Percentiles rank a stretch among this genome's conserved stretches.
phyloP scores from a whole-genome alignment of 306 rosid species.

The Pachyrhizus erosus region DNA sequence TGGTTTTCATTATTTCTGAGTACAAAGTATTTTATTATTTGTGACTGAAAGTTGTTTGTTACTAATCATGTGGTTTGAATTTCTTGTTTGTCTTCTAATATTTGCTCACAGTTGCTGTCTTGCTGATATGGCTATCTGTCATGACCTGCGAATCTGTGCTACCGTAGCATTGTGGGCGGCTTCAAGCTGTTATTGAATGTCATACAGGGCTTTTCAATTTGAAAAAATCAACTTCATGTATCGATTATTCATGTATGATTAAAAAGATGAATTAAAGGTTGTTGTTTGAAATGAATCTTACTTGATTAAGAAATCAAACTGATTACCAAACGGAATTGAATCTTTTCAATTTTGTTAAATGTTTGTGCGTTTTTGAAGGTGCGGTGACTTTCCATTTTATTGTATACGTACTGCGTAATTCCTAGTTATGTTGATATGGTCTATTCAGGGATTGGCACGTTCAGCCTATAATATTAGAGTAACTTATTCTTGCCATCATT shows the following conservation, averaged over 20 bases:
- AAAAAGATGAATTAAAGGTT: not conserved
- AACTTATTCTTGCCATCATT: not conserved
- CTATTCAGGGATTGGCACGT: not conserved
- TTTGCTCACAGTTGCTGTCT: not conserved
- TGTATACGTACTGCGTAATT: not conserved
- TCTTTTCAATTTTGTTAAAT: not conserved
- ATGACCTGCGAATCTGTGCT: not conserved
- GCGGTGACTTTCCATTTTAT: not conserved
- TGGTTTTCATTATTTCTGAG: constrained; percentile 6
- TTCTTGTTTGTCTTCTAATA: not conserved
- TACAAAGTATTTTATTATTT: constrained; percentile 11
- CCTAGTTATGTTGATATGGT: not conserved
- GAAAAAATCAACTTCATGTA: not conserved
- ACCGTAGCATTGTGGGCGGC: not conserved
- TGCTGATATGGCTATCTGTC: constrained; percentile 6
- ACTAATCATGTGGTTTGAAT: not conserved
- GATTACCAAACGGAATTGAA: not conserved
- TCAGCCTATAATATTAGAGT: not conserved
- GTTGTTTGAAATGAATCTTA: not conserved
- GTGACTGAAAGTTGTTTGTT: not conserved
- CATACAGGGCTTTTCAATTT: not conserved
- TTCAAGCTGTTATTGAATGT: constrained; percentile 11
- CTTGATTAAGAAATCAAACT: not conserved
- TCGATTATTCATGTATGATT: not conserved
- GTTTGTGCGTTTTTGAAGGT: not conserved